Evolutionary conservation across 2,329 filamentous ascomycete genomes (phyloP).

Genomic region (Colletotrichum cuscutae): DNA sequence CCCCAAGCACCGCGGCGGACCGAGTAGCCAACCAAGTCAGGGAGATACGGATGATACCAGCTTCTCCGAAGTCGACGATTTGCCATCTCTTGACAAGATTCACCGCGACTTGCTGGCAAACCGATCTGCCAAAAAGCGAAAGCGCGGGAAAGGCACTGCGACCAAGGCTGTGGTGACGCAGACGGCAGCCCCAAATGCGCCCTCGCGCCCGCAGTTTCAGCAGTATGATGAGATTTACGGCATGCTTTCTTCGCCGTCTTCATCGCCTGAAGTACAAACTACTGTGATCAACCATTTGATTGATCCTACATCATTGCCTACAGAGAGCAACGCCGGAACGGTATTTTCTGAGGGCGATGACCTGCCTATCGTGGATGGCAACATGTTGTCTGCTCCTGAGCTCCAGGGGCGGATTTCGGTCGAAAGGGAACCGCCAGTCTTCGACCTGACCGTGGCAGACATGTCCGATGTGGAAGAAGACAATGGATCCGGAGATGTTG

Average conservation of each 20-base stretch:
- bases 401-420: not conserved
- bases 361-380: not conserved
- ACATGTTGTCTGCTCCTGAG: not conserved
- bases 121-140: conserved; percentile 8
- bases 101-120: conserved; percentile 12
- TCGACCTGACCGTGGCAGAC: conserved; percentile 34
- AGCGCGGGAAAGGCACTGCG: not conserved
- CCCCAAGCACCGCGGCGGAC: conserved; percentile 36
- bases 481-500: not conserved
- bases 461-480: conserved; percentile 30
- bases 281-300: not conserved
- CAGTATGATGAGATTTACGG: conserved; percentile 28
- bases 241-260: conserved; percentile 11
- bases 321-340: not conserved
- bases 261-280: not conserved
- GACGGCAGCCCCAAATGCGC: not conserved
- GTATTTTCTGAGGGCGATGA: not conserved
- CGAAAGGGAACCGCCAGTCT: not conserved
- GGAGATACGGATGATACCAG: conserved; percentile 50
- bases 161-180: not conserved
- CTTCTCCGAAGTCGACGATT: conserved; percentile 46
- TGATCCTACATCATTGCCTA: not conserved
- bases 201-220: conserved; percentile 17
- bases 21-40: conserved; percentile 49
- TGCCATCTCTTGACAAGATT: conserved; percentile 49